These are phyloP conservation scores for Spongiforma sp. DNA, from an alignment of 1,284 basidiomycete species.

Conservation along the genomic window DNA sequence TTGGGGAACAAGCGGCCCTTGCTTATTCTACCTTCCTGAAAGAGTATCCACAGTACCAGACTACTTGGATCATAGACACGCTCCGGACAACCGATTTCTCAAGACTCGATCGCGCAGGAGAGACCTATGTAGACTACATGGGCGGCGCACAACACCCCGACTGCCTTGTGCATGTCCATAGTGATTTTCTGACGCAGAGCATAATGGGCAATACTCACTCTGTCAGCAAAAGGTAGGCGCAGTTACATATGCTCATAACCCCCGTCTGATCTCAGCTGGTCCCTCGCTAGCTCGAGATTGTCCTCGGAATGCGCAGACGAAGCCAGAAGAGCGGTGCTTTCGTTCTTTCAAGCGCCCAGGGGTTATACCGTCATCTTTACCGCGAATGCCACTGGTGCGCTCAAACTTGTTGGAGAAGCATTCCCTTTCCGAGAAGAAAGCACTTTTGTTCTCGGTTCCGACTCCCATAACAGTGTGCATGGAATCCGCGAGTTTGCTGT, in stretches of 20 bases:
- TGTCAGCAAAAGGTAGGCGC: slow-evolving; percentile 72
- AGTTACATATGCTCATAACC: slow-evolving; percentile 17
- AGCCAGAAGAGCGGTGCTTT: slow-evolving; percentile 70
- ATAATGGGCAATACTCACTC: slow-evolving; percentile 86
- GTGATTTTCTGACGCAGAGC: slow-evolving; percentile 65
- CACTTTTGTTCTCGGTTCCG: slow-evolving; percentile 66
- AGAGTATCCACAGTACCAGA: slow-evolving; percentile 56
- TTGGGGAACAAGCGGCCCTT: slow-evolving; percentile 34
- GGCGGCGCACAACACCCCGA: slow-evolving; percentile 79
- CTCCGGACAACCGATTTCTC: slow-evolving; percentile 73
- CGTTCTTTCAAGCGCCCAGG: slow-evolving; percentile 75
- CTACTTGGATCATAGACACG: slow-evolving; percentile 71
- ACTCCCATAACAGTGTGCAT: slow-evolving; percentile 86
- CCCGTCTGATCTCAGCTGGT: slow-evolving; percentile 10
- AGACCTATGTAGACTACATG: slow-evolving; percentile 86
- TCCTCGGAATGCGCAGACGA: slow-evolving; percentile 69
- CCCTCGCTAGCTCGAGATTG: slow-evolving; percentile 60
- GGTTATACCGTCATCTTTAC: slow-evolving; percentile 85
- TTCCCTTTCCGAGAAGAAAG: slow-evolving; percentile 69
- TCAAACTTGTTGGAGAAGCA: slow-evolving; percentile 82
- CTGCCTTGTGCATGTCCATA: slow-evolving; percentile 69
- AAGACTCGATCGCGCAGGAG: slow-evolving; percentile 61
- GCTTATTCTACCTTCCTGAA: slow-evolving; percentile 49
- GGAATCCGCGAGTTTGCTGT: slow-evolving; percentile 77
- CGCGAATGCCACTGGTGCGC: slow-evolving; percentile 75